These are phyloP conservation scores for Rhytidiadelphus loreus DNA, from an alignment of 225 moss, liverwort and hornwort genomes.

Conservation along the genomic window DNA sequence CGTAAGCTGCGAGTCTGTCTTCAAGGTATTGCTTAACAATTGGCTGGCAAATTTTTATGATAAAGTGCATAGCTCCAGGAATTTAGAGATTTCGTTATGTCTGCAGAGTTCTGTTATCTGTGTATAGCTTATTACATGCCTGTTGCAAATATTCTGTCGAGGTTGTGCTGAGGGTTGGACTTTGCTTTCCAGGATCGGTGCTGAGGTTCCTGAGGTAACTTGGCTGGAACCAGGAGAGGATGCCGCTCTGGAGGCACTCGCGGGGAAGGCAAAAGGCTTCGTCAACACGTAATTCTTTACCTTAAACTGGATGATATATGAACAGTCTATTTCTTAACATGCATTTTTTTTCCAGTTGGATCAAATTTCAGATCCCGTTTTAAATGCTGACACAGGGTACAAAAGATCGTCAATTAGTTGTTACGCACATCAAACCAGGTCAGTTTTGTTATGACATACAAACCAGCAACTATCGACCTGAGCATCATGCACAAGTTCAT, in stretches of 20 bases:
- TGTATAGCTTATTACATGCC: background rate
- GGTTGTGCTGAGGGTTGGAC: background rate
- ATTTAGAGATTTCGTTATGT: background rate
- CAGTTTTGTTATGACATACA: background rate
- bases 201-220: constrained; percentile 84
- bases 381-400: background rate
- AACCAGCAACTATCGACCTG: background rate
- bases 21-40: background rate
- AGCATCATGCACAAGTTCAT: background rate
- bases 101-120: background rate
- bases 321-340: background rate
- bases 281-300: constrained; percentile 28
- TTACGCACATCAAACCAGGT: background rate
- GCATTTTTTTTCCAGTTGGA: background rate
- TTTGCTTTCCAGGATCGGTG: constrained; percentile 53
- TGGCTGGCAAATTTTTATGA: background rate
- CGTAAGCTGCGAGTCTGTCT: background rate
- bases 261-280: constrained; percentile 68
- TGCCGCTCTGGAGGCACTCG: constrained; percentile 70
- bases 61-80: background rate
- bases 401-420: background rate
- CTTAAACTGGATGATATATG: background rate
- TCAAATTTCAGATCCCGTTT: background rate
- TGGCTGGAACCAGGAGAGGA: constrained; percentile 96
- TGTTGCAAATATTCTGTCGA: background rate